These are phyloP conservation scores for Melampsora americana DNA, from an alignment of 1,284 basidiomycete genomes.

Conservation along the genomic window DNA sequence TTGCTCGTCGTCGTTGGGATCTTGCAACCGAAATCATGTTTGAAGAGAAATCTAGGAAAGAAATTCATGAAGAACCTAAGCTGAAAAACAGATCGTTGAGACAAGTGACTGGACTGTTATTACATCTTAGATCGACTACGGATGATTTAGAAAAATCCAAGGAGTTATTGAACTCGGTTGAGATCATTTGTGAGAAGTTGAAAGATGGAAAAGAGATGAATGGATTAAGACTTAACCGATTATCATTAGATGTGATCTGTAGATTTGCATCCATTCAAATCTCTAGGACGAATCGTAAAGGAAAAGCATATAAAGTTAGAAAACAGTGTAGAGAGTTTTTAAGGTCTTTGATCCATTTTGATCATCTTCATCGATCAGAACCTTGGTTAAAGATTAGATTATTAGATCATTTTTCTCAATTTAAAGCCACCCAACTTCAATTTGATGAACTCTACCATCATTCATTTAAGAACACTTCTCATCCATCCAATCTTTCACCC, in stretches of 20 bases:
- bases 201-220: not conserved
- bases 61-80: not conserved
- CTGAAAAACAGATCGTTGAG: constrained; percentile 13
- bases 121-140: constrained; percentile 11
- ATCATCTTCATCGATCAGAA: too few species aligned
- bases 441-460: too few species aligned
- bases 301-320: too few species aligned
- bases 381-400: too few species aligned
- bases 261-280: constrained; percentile 23
- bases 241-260: constrained; percentile 29
- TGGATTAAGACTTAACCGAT: constrained; percentile 1
- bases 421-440: too few species aligned
- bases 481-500: not conserved
- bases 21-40: constrained; percentile 21
- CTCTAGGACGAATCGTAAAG: not conserved
- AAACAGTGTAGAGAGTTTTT: too few species aligned
- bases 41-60: not conserved
- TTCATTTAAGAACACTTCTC: too few species aligned
- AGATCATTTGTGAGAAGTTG: constrained; percentile 13
- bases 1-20: constrained; percentile 28
- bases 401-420: too few species aligned
- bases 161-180: not conserved
- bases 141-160: constrained; percentile 4
- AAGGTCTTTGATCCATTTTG: too few species aligned
- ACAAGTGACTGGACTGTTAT: constrained; percentile 24